Evolutionary conservation across 2,329 filamentous ascomycete genomes (phyloP).

Genomic region (Neofusicoccum sp.): DNA sequence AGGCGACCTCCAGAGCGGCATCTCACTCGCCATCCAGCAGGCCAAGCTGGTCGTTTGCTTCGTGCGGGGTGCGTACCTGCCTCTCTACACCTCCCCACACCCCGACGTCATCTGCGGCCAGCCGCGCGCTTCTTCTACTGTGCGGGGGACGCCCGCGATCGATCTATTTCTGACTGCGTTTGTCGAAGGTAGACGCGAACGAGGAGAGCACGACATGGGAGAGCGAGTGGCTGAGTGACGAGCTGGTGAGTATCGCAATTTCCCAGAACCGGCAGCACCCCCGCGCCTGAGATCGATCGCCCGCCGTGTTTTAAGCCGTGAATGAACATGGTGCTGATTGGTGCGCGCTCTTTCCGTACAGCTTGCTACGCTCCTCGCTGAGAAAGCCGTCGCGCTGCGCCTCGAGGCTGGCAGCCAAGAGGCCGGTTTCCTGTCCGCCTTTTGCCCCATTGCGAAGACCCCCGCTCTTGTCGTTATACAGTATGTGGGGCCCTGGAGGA

Average conservation of each 20-base stretch:
- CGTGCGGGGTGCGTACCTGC: constrained; percentile 63
- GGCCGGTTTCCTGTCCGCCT: constrained; percentile 77
- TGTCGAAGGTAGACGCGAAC: constrained; percentile 60
- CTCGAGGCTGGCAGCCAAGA: constrained; percentile 75
- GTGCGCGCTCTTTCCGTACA: constrained; percentile 25
- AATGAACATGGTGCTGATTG: neutral
- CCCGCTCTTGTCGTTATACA: constrained; percentile 80
- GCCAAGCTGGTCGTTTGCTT: constrained; percentile 83
- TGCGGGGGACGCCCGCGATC: neutral
- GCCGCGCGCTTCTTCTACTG: neutral
- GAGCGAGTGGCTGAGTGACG: constrained; percentile 60
- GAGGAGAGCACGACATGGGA: constrained; percentile 75
- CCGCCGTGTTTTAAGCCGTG: neutral
- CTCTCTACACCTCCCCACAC: neutral
- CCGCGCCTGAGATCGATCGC: no score
- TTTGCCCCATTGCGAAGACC: constrained; percentile 78
- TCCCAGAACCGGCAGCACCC: no score
- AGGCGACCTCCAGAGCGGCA: constrained; percentile 79
- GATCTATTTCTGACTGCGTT: neutral
- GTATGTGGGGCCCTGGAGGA: constrained; percentile 40
- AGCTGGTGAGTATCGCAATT: constrained; percentile 33
- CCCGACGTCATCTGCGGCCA: neutral
- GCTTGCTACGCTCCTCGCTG: constrained; percentile 54
- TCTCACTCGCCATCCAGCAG: constrained; percentile 72
- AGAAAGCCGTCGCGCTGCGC: constrained; percentile 69